Base-by-base conservation (phyloP, 148 eudicot species). In the Nepenthes mirabilis region DNA sequence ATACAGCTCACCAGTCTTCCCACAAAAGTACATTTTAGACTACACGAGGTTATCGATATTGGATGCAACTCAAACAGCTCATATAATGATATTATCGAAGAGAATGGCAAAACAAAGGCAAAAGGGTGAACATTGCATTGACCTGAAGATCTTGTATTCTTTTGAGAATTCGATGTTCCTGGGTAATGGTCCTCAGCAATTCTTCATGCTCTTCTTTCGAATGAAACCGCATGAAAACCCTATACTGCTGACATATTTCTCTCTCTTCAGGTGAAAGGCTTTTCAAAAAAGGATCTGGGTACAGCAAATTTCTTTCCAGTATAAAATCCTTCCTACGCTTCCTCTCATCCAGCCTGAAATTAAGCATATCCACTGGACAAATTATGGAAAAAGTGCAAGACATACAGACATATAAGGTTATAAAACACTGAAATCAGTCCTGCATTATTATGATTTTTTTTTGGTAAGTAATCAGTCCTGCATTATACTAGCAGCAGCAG, bases 341-440 rank as follows among this genome's bases (percentile, higher is more conserved):
- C 78, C 97, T 93, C 80, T 93, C 99, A 63, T 89, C 97, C 69
- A 93, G 86, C 83, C 99, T 89, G 82, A 53, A 53, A 70, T 34
- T 34, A 37, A 68, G 14, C 40, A 55, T 45, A 56, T 2, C 48
- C 35, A 61, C 56, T 33, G 52, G 10, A 55, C 56, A 47, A 65
- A 14, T 45, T 4, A 40, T 4, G 4, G 45, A 40, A 8, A 40
- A 40, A 40, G 8, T 40, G 45, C 45, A 8, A 40, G 45, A 40
- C 45, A 40, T 40, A 8, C 4, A 40, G 8, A 3, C 45, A 40
- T 3, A 40, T 23, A 23, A 23, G 23, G 23, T 23, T 23, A 23
- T 23, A 23, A 23, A 23, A 23, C 23, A 23, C 23, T 23, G 23
- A 23, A 23, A 23, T 23, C 23, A 23, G 23, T 23, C 23, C 23